Percentiles rank a stretch among this genome's conserved stretches.
Evolutionary conservation across 2,329 filamentous ascomycete species (phyloP).

Genomic region (Xylariaceae sp.): DNA sequence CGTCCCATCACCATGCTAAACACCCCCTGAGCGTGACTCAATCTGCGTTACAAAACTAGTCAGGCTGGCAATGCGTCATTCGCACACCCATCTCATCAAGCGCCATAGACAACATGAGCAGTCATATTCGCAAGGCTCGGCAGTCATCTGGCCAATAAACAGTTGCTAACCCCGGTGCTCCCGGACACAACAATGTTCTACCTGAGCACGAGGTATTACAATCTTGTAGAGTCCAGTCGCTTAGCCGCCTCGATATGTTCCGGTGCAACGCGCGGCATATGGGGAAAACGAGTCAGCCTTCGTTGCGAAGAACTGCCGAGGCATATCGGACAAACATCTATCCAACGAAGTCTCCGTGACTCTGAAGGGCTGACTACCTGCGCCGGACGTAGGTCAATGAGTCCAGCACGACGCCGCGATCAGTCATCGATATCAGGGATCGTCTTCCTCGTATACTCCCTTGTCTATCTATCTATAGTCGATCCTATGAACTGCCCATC

Average conservation of each 20-base stretch:
- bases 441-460: background rate
- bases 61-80: background rate
- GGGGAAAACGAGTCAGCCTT: background rate
- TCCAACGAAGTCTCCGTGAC: background rate
- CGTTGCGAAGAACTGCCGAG: background rate
- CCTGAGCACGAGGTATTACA: background rate
- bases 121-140: constrained; percentile 7
- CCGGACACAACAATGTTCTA: constrained; percentile 7
- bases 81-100: background rate
- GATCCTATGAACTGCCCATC: background rate
- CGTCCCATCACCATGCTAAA: background rate
- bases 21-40: constrained; percentile 2
- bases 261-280: background rate
- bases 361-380: background rate
- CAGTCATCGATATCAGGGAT: background rate
- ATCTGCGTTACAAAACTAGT: constrained; percentile 1
- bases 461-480: background rate
- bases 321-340: background rate
- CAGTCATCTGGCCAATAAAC: constrained; percentile 11
- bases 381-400: background rate
- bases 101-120: background rate
- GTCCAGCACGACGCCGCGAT: background rate
- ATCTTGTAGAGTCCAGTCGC: background rate
- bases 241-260: constrained; percentile 1
- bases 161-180: constrained; percentile 8